phyloP scores from a whole-genome alignment of 441 rosid genomes.

The Manihot esculenta region DNA sequence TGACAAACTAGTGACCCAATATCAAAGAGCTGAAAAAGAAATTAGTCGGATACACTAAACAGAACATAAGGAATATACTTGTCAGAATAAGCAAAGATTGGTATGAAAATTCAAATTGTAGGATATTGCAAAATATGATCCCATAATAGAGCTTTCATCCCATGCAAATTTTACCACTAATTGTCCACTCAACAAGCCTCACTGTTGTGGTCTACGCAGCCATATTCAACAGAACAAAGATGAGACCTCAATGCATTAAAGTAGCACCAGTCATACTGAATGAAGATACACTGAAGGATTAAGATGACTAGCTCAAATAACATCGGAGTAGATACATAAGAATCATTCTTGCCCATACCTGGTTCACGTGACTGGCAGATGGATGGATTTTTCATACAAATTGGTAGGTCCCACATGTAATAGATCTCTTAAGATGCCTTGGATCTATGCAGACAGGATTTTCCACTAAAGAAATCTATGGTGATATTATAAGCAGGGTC shows the following conservation, averaged over 20 bases:
- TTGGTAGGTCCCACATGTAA: too few species aligned
- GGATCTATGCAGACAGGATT: too few species aligned
- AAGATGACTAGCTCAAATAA: background rate
- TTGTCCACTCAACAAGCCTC: slow-evolving; percentile 2
- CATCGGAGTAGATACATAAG: background rate
- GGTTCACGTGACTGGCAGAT: too few species aligned
- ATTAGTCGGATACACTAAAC: slow-evolving; percentile 32
- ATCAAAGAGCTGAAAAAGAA: slow-evolving; percentile 64
- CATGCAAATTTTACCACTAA: slow-evolving; percentile 4
- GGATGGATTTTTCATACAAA: background rate
- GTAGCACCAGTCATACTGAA: background rate
- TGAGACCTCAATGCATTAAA: too few species aligned
- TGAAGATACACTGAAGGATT: background rate
- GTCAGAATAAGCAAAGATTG: slow-evolving; percentile 14
- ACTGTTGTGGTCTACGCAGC: background rate
- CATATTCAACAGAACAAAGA: background rate
- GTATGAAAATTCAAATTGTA: slow-evolving; percentile 8
- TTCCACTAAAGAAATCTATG: background rate
- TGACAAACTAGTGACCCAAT: slow-evolving; percentile 10
- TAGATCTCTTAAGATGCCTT: too few species aligned
- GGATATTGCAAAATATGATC: slow-evolving; percentile 9
- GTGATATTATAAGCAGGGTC: background rate
- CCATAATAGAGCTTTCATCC: slow-evolving; percentile 1
- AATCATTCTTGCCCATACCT: too few species aligned
- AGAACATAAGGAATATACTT: slow-evolving; percentile 22